These are phyloP conservation scores for Firmiana major DNA, from an alignment of 345 rosid species.

Conservation along the genomic window DNA sequence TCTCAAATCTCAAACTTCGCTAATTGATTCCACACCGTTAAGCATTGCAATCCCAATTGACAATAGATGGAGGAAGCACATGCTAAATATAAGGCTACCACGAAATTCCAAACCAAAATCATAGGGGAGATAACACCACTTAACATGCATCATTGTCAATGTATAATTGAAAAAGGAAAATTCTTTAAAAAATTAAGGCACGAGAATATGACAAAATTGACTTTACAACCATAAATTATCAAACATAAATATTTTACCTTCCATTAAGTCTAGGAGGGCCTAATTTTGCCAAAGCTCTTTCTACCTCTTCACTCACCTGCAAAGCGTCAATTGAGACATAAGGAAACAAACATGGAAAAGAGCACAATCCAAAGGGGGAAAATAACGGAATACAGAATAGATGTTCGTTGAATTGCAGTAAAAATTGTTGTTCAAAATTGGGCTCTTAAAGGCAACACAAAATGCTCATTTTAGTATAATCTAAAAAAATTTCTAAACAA, in stretches of 20 bases:
- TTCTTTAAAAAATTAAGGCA: not conserved
- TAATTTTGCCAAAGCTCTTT: constrained; percentile 94
- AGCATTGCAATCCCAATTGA: not conserved
- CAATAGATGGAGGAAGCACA: not conserved
- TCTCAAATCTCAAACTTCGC: not conserved
- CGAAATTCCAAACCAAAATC: not conserved
- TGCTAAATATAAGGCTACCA: not conserved
- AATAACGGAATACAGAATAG: not conserved
- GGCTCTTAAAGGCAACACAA: not conserved
- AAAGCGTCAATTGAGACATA: constrained; percentile 15
- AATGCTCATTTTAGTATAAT: not conserved
- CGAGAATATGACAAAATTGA: not conserved
- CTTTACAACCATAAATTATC: not conserved
- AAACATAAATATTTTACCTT: constrained; percentile 38
- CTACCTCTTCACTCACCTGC: constrained; percentile 99
- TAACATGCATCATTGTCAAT: not conserved
- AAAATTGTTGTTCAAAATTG: not conserved
- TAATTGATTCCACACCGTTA: not conserved
- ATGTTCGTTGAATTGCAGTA: not conserved
- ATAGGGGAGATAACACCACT: not conserved
- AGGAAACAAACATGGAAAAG: not conserved
- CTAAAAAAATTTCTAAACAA: not conserved
- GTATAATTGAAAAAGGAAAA: not conserved
- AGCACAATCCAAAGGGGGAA: not conserved
- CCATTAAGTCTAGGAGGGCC: constrained; percentile 87